Percentiles rank a stretch among this genome's conserved stretches.
Conservation (phyloP, 139 green algal genomes). For the Eudorina sp. region DNA sequence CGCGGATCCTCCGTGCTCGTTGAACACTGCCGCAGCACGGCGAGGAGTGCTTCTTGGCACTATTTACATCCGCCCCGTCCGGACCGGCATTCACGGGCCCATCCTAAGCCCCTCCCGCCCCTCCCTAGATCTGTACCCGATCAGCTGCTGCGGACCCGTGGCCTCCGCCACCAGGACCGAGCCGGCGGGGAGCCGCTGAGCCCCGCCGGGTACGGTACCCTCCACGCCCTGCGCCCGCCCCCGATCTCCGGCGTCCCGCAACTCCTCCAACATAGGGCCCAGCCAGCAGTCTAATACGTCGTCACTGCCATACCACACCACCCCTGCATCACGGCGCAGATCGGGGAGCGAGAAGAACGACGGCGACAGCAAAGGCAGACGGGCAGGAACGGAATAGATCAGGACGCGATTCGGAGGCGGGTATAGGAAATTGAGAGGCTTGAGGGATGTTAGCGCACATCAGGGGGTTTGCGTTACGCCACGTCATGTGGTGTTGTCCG, state of each 20-base stretch:
- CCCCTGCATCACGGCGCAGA: neutral
- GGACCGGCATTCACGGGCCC: no score
- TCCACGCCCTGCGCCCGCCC: no score
- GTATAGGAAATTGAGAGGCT: neutral
- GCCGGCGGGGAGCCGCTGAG: neutral
- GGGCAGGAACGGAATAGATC: neutral
- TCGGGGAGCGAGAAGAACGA: neutral
- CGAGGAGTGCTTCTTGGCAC: no score
- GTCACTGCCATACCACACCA: conserved; percentile 54
- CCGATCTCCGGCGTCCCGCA: neutral
- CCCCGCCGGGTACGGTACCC: neutral
- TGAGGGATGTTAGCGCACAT: neutral
- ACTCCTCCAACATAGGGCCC: conserved; percentile 41
- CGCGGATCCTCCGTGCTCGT: no score
- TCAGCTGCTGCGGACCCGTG: neutral
- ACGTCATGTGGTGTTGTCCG: no score
- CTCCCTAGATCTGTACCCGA: no score
- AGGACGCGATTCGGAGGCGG: neutral
- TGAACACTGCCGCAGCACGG: no score
- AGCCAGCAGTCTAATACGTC: conserved; percentile 52
- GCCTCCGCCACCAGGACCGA: neutral
- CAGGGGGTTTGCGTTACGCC: no score
- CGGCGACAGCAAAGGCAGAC: neutral
- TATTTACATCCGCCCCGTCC: no score
- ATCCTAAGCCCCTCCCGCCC: no score